Percentiles rank a stretch among this genome's conserved stretches.
Conservation (phyloP, 2,329 filamentous ascomycete genomes). For the Aspergillus costaricaensis region DNA sequence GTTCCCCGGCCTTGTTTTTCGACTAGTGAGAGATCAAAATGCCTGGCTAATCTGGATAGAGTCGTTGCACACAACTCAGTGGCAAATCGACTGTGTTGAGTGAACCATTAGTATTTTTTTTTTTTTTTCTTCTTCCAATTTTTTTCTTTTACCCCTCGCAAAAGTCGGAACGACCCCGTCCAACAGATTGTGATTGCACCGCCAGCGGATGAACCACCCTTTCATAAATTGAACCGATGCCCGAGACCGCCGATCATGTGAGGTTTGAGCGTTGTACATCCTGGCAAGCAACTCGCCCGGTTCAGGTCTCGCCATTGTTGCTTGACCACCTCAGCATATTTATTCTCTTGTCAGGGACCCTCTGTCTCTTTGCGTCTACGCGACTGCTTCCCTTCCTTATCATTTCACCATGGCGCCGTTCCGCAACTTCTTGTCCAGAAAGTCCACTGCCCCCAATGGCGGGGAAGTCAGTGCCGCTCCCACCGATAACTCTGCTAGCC, state of each 20-base stretch:
- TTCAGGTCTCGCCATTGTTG: slow-evolving; percentile 9
- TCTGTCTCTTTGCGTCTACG: neutral
- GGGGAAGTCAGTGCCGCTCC: slow-evolving; percentile 41
- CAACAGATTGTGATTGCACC: slow-evolving; percentile 3
- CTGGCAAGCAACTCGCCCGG: slow-evolving; percentile 4
- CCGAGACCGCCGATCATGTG: slow-evolving; percentile 28
- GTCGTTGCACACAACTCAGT: neutral
- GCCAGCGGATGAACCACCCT: slow-evolving; percentile 14
- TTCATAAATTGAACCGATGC: slow-evolving; percentile 19
- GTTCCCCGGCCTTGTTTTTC: neutral
- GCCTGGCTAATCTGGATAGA: neutral
- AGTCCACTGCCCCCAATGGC: slow-evolving; percentile 49
- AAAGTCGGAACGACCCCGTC: neutral
- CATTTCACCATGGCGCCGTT: slow-evolving; percentile 62
- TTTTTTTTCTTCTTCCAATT: neutral
- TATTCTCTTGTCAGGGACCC: neutral
- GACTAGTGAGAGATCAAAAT: neutral
- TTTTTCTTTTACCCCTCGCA: neutral
- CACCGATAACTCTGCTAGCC: slow-evolving; percentile 55
- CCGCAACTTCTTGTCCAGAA: slow-evolving; percentile 70
- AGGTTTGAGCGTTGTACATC: slow-evolving; percentile 15
- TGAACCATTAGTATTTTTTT: no score
- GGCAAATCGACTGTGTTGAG: neutral
- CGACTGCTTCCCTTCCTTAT: neutral
- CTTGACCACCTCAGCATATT: slow-evolving; percentile 1